Evolutionary conservation across 164 flowering plant species (phyloP), one percentile per base, ranked within the genome.

Genomic region (Vitis rotundifolia): DNA sequence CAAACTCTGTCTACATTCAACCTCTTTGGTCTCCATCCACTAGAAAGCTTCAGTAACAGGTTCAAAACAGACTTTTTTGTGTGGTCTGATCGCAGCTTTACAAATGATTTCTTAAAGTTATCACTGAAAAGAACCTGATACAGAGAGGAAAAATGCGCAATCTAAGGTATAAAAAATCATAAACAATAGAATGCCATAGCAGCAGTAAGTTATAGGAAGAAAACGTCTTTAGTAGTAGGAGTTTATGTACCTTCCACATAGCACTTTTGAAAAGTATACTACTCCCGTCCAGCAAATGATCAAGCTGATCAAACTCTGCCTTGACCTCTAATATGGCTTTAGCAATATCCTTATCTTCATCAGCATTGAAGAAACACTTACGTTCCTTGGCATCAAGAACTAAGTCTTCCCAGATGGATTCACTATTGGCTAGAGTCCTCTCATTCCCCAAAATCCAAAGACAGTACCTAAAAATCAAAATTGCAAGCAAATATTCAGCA

Each of bases 11-110:
- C 87, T n/a, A 79, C 68, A 54, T 68, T 80, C 53, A 52, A 62
- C 28, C 63, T 83, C 74, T 79, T 85, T 1, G 91, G 93, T 56
- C 93, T 81, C 96, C 96, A 91, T 8, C 96, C 96, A 68, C 78
- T 68, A 3, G 91, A 76, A 50, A 91, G 88, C 64, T 67, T 82
- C 31, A 85, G 72, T 49, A 91, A 66, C 13, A 82, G 73, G 56
- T 76, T 83, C 5, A 89, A 59, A 8, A 84, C 86, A 10, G 76
- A 73, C 67, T 74, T 79, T 68, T 84, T 80, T 2, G 26, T 44
- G 54, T 70, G 75, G 1, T 11, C 37, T 15, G 85, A 77, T 15
- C 14, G 71, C 65, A 89, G 55, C 16, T 76, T 84, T 44, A 70
- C 60, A 73, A 91, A 90, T 49, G 89, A 81, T 54, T 80, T 87